Evolutionary conservation across 495 filamentous ascomycete species (phyloP), one percentile per base, ranked within the genome.

Genomic region (Penicillium cinerascens): DNA sequence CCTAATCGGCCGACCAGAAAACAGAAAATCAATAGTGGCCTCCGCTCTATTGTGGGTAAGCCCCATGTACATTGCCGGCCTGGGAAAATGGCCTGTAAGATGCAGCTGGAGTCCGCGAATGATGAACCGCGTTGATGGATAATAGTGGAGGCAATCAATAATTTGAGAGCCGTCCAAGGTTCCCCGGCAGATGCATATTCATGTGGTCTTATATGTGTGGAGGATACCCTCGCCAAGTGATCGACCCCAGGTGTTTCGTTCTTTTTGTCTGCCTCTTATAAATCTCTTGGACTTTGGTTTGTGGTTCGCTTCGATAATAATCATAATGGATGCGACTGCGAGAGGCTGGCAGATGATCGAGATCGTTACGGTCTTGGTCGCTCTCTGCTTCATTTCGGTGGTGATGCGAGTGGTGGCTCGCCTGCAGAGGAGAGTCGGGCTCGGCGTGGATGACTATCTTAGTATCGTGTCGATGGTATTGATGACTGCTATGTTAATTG

Each of bases 391-490:
- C 6, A 46, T 73, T 8, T 66, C 67, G 8, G 72, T 76, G 5
- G 52, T 65, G 8, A 49, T 77, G 26, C 66, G 75, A 4, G 63
- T 73, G 36, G 35, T 69, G 16, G 67, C 75, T 27, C 67, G 76
- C 17, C 37, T 71, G 10, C 63, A 68, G 23, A 63, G 68, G 23
- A 66, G 67, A 62, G 67, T 76, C 7, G 51, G 51, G 7, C 66
- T 77, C 16, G 64, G 64, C 0, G 40, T 69, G 3, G 74, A 79
- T 54, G 75, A 79, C 46, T 77, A 73, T 43, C 62, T 73, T 9
- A 69, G 64, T 39, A 55, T 70, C 15, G 1, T 60, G 0, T 65
- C 69, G 6, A 60, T 70, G 43, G 45, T 68, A 15, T 51, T 71
- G 18, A 51, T 74, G 23, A 41, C 70, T 33, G 64, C 50, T 8